Percentiles rank a stretch among this genome's conserved stretches.
Evolutionary conservation across 2,329 filamentous ascomycete species (phyloP).

Genomic region (Sporothrix pallida): DNA sequence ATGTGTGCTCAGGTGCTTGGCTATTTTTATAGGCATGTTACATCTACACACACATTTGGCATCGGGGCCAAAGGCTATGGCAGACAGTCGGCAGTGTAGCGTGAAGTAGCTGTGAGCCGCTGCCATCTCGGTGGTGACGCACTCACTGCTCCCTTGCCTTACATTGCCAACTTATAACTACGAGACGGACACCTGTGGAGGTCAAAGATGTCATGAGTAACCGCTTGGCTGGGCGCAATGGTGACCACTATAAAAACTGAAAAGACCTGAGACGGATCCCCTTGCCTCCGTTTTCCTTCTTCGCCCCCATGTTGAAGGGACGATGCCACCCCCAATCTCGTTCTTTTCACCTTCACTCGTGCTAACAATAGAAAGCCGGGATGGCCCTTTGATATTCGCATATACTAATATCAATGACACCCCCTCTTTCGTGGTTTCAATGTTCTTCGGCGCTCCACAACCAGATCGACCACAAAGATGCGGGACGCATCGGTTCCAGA

Average conservation of each 20-base stretch:
- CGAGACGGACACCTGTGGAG: slow-evolving; percentile 32
- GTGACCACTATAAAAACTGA: slow-evolving; percentile 65
- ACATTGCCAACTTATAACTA: not conserved
- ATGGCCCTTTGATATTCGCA: not conserved
- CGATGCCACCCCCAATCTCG: too few relatives aligned
- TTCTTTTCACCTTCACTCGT: not conserved
- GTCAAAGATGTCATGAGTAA: slow-evolving; percentile 47
- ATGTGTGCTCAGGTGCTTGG: slow-evolving; percentile 6
- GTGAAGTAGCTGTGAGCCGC: not conserved
- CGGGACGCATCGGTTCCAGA: slow-evolving; percentile 14
- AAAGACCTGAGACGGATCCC: slow-evolving; percentile 71
- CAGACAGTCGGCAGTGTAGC: slow-evolving; percentile 49
- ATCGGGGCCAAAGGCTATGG: slow-evolving; percentile 67
- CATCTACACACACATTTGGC: slow-evolving; percentile 57
- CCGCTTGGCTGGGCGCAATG: slow-evolving; percentile 58
- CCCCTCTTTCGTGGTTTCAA: not conserved
- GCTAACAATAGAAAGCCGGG: not conserved
- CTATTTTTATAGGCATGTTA: slow-evolving; percentile 34
- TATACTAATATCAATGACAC: not conserved
- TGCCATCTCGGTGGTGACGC: not conserved
- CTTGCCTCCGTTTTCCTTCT: not conserved
- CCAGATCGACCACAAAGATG: slow-evolving; percentile 17
- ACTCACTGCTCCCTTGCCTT: not conserved
- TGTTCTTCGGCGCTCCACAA: slow-evolving; percentile 26
- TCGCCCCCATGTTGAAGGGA: too few relatives aligned